Conservation (phyloP, 1,139 yeast species). For the Debaryomyces sp. region DNA sequence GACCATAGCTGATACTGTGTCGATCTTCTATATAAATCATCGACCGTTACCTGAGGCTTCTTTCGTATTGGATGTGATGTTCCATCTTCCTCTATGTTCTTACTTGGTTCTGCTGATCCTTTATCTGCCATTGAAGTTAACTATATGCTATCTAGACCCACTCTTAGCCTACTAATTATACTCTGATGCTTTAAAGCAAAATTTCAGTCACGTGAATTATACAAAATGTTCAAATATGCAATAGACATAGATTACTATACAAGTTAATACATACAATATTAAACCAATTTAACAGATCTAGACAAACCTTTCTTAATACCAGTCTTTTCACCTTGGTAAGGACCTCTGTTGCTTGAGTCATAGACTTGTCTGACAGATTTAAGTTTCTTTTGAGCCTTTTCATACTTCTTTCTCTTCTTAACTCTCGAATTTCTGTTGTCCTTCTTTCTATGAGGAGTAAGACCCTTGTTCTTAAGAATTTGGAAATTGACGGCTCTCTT, state of each 20-base stretch:
- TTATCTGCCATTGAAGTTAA: not conserved
- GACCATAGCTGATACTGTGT: constrained; percentile 90
- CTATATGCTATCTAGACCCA: not conserved
- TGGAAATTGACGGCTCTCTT: constrained; percentile 95
- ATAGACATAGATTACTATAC: not conserved
- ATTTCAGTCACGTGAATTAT: not conserved
- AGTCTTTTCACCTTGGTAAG: constrained; percentile 92
- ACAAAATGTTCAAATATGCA: not conserved
- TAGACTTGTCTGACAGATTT: constrained; percentile 88
- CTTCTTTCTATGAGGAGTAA: constrained; percentile 89
- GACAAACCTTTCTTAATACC: constrained; percentile 95
- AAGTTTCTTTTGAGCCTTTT: constrained; percentile 91
- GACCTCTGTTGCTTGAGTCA: constrained; percentile 68
- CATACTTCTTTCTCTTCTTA: constrained; percentile 97
- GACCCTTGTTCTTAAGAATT: constrained; percentile 92
- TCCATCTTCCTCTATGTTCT: constrained; percentile 1
- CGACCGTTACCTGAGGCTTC: constrained; percentile 52
- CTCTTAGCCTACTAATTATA: not conserved
- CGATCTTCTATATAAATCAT: constrained; percentile 85
- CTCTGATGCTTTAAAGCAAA: not conserved
- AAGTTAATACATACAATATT: constrained; percentile 7
- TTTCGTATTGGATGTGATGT: constrained; percentile 6
- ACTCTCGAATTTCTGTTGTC: constrained; percentile 95
- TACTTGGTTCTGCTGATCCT: not conserved
- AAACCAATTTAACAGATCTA: constrained; percentile 76